Percentiles rank a stretch among this genome's conserved stretches.
Conservation (phyloP, 169 alveolate species). For the Plasmodium berghei region DNA sequence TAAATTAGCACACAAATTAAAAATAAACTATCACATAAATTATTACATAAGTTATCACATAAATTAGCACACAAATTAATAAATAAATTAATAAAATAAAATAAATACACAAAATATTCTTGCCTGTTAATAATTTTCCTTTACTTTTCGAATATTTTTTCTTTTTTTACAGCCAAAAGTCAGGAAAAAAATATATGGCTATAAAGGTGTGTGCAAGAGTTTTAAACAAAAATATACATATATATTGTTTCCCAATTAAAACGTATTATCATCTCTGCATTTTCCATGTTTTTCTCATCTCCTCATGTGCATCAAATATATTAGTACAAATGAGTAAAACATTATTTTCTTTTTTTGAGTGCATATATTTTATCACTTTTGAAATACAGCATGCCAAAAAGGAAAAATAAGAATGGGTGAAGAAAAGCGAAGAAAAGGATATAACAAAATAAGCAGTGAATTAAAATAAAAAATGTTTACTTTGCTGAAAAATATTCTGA, state of each 20-base stretch:
- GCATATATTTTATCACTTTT: background rate
- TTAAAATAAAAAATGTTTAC: background rate
- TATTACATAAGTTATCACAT: no score
- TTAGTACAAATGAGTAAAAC: background rate
- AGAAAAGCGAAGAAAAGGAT: background rate
- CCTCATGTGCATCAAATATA: background rate
- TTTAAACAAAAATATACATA: background rate
- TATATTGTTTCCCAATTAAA: background rate
- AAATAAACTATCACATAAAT: no score
- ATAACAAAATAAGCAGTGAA: conserved; percentile 5
- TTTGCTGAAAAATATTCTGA: no score
- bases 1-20: no score
- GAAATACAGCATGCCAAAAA: background rate
- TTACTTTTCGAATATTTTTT: background rate
- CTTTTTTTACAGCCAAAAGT: background rate
- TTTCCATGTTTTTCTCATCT: background rate
- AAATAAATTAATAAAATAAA: no score
- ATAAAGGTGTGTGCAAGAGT: background rate
- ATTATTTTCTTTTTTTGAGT: conserved; percentile 5
- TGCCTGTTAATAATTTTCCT: background rate
- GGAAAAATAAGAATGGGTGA: background rate
- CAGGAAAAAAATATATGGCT: background rate
- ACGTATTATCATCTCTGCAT: background rate
- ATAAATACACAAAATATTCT: background rate
- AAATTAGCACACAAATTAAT: no score